Evolutionary conservation across 495 filamentous ascomycete genomes (phyloP).

Genomic region (Penicillium odoratum): DNA sequence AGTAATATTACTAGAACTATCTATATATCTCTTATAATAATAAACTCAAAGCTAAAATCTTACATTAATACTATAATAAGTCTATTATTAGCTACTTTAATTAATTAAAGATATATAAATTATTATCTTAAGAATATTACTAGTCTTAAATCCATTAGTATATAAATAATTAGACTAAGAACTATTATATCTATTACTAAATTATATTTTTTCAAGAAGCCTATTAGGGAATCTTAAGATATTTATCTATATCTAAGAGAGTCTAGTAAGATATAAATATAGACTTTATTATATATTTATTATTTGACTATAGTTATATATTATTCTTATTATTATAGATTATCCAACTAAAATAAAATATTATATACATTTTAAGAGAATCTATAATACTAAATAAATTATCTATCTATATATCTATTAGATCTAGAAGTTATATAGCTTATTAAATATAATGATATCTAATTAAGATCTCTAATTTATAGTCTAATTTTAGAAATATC

Average conservation of each 20-base stretch:
- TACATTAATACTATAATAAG: neutral
- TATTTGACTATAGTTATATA: neutral
- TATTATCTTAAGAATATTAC: neutral
- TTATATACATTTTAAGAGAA: neutral
- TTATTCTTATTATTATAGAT: neutral
- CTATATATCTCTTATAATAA: slow-evolving; percentile 1
- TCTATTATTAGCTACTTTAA: neutral
- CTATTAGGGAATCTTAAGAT: neutral
- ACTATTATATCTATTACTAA: neutral
- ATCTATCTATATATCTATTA: neutral
- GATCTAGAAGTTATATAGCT: neutral
- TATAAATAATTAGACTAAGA: neutral
- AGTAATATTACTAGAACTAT: neutral
- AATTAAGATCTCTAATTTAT: slow-evolving; percentile 3
- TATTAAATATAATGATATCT: neutral
- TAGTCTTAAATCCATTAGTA: neutral
- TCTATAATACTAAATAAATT: neutral
- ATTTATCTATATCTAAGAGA: neutral
- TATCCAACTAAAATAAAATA: neutral
- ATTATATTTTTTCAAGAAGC: neutral
- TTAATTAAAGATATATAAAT: neutral
- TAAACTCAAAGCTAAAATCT: neutral
- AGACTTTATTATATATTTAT: neutral
- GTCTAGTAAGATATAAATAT: neutral
- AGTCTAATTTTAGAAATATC: neutral